These are phyloP conservation scores for Cladosporium halotolerans DNA, from an alignment of 2,329 filamentous ascomycete species.

Conservation along the genomic window DNA sequence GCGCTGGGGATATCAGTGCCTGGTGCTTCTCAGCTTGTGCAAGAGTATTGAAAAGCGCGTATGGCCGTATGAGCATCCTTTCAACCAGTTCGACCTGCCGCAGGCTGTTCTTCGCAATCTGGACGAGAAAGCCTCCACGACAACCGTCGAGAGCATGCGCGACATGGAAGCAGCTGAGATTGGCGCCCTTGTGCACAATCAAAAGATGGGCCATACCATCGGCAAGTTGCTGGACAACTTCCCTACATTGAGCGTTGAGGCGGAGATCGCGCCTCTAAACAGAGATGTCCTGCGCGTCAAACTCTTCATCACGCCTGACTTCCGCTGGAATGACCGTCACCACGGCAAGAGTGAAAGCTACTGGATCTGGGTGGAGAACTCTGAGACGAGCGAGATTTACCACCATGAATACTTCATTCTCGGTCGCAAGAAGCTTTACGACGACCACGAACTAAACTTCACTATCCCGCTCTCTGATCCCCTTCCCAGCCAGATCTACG, in stretches of 20 bases:
- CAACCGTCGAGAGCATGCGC: constrained; percentile 73
- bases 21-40: constrained; percentile 82
- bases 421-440: constrained; percentile 79
- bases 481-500: constrained; percentile 90
- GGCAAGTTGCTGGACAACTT: constrained; percentile 80
- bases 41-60: constrained; percentile 96
- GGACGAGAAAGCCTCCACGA: constrained; percentile 67
- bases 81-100: constrained; percentile 90
- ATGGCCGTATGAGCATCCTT: constrained; percentile 91
- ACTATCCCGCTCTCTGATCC: constrained; percentile 94
- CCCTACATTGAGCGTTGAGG: constrained; percentile 82
- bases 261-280: constrained; percentile 92
- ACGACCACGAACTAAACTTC: constrained; percentile 97
- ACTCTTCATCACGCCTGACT: constrained; percentile 80
- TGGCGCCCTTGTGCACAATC: constrained; percentile 83
- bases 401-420: constrained; percentile 97
- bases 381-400: constrained; percentile 94
- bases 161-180: constrained; percentile 94
- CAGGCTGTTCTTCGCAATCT: constrained; percentile 76
- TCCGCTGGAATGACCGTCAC: constrained; percentile 87
- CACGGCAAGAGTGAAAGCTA: constrained; percentile 94
- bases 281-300: constrained; percentile 89
- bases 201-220: constrained; percentile 76
- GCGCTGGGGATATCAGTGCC: constrained; percentile 90
- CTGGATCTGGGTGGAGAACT: constrained; percentile 99